These are phyloP conservation scores for Metschnikowia peoriensis DNA, from an alignment of 805 yeast genomes.

Conservation along the genomic window DNA sequence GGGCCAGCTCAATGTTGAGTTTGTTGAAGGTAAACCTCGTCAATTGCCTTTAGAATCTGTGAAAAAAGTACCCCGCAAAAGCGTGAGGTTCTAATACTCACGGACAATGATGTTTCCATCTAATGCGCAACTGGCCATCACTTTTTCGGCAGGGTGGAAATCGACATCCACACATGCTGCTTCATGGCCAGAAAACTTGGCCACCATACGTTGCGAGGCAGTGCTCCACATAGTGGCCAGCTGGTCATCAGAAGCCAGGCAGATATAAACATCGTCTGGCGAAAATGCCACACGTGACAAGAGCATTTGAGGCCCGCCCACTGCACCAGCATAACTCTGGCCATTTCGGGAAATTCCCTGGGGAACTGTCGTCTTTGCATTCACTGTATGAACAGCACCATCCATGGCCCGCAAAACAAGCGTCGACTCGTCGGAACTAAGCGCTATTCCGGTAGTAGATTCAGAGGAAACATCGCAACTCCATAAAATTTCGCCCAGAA, in stretches of 20 bases:
- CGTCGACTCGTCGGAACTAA: constrained; percentile 47
- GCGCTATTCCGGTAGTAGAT: constrained; percentile 53
- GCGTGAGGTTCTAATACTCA: constrained; percentile 17
- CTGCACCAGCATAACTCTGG: constrained; percentile 58
- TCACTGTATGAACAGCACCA: constrained; percentile 56
- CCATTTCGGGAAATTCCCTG: constrained; percentile 40
- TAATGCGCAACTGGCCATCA: constrained; percentile 48
- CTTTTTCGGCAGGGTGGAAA: constrained; percentile 43
- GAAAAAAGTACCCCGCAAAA: constrained; percentile 9
- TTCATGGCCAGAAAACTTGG: constrained; percentile 56
- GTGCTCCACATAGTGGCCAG: constrained; percentile 62
- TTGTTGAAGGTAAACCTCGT: constrained; percentile 8
- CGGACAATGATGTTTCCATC: constrained; percentile 58
- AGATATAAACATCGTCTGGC: constrained; percentile 36
- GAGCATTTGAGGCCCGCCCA: constrained; percentile 50
- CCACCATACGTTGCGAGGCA: constrained; percentile 43
- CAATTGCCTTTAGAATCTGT: not conserved
- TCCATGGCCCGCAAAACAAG: constrained; percentile 55
- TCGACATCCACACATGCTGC: constrained; percentile 64
- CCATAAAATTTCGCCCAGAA: constrained; percentile 48
- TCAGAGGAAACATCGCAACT: constrained; percentile 44
- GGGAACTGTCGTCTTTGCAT: constrained; percentile 45
- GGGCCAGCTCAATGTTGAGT: constrained; percentile 21
- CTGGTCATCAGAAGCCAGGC: constrained; percentile 64
- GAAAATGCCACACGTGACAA: constrained; percentile 51